Conservation (phyloP, 805 yeast species). For the Wickerhamiella parazyma region DNA sequence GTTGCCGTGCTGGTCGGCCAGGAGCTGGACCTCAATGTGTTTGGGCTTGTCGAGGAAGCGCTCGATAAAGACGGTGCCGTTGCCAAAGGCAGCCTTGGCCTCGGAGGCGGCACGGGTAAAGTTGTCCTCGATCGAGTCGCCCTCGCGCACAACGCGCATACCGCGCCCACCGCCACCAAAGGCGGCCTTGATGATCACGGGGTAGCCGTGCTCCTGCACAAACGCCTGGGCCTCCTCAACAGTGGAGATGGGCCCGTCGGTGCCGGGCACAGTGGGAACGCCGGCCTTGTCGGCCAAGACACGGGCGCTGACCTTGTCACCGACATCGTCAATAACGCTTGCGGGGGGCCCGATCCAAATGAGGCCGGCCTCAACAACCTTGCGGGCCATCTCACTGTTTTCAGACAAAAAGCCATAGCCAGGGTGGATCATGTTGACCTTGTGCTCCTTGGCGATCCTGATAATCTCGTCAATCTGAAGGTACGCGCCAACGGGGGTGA, state of each 20-base stretch:
- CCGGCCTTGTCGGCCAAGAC: slow-evolving; percentile 62
- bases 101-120: slow-evolving; percentile 88
- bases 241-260: slow-evolving; percentile 86
- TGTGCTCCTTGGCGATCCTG: slow-evolving; percentile 62
- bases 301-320: slow-evolving; percentile 95
- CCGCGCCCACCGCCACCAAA: slow-evolving; percentile 99
- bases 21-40: slow-evolving; percentile 92
- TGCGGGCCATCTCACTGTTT: slow-evolving; percentile 84
- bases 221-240: slow-evolving; percentile 67
- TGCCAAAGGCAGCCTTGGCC: slow-evolving; percentile 92
- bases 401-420: slow-evolving; percentile 87
- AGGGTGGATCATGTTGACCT: slow-evolving; percentile 80
- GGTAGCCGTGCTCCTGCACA: slow-evolving; percentile 76
- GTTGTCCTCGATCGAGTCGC: slow-evolving; percentile 84
- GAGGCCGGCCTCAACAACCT: slow-evolving; percentile 80
- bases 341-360: slow-evolving; percentile 94
- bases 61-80: slow-evolving; percentile 96
- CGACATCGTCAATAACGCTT: slow-evolving; percentile 80
- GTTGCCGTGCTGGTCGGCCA: slow-evolving; percentile 89
- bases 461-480: slow-evolving; percentile 91
- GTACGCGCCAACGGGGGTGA: slow-evolving; percentile 90
- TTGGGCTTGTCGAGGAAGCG: slow-evolving; percentile 90
- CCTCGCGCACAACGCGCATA: slow-evolving; percentile 97
- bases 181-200: slow-evolving; percentile 96
- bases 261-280: slow-evolving; percentile 95